Evolutionary conservation across 495 filamentous ascomycete genomes (phyloP).

Genomic region (Annulohypoxylon nitens): DNA sequence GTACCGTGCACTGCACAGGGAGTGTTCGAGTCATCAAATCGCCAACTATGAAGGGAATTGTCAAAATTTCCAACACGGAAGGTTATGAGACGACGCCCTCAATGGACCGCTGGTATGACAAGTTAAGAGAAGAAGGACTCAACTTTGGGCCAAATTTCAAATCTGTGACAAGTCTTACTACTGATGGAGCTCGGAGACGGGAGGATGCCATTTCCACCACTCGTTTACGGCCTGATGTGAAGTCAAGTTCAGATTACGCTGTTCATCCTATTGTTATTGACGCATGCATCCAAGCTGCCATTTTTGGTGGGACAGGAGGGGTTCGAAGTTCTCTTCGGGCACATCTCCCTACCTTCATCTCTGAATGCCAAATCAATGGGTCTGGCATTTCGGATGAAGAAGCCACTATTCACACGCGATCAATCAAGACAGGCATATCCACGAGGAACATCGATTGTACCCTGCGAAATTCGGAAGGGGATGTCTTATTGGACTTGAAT

Average conservation of each 20-base stretch:
- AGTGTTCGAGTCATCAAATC: slow-evolving; percentile 10
- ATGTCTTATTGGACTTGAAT: slow-evolving; percentile 22
- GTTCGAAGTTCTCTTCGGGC: slow-evolving; percentile 3
- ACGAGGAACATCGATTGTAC: slow-evolving; percentile 23
- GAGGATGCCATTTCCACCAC: slow-evolving; percentile 16
- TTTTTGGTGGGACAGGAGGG: slow-evolving; percentile 35
- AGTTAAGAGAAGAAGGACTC: slow-evolving; percentile 22
- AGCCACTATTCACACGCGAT: slow-evolving; percentile 24
- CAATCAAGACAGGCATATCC: slow-evolving; percentile 26
- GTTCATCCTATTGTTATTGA: slow-evolving; percentile 53
- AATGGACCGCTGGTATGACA: slow-evolving; percentile 32
- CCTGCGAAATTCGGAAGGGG: slow-evolving; percentile 6
- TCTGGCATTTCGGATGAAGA: not conserved
- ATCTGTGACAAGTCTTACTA: slow-evolving; percentile 19
- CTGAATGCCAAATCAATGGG: slow-evolving; percentile 20
- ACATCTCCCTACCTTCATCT: slow-evolving; percentile 36
- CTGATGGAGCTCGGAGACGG: not conserved
- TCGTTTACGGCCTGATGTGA: not conserved
- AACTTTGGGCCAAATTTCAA: slow-evolving; percentile 32
- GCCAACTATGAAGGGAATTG: not conserved
- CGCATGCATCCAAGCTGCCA: slow-evolving; percentile 47
- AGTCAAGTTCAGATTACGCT: slow-evolving; percentile 33
- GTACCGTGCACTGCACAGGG: slow-evolving; percentile 42
- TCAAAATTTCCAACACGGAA: slow-evolving; percentile 19
- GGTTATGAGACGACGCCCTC: slow-evolving; percentile 9